phyloP scores from a whole-genome alignment of 257 asterid species.

The Solanum virginianum region DNA sequence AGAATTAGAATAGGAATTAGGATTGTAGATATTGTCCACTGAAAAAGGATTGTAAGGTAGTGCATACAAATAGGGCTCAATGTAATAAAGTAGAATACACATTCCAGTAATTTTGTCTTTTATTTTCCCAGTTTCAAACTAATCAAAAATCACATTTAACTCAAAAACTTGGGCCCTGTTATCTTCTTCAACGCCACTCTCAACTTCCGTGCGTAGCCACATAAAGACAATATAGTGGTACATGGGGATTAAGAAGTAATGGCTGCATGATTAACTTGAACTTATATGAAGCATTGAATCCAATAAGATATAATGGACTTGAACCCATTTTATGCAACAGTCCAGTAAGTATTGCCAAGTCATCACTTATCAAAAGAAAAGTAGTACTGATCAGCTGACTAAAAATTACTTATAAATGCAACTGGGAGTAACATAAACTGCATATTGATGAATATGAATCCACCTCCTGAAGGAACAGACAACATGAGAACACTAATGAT shows the following conservation, averaged over 20 bases:
- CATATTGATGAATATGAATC: not conserved
- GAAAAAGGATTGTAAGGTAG: not conserved
- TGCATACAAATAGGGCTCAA: not conserved
- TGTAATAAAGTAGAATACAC: not conserved
- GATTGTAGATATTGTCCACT: not conserved
- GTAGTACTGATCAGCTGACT: not conserved
- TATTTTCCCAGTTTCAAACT: not conserved
- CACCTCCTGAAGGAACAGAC: not conserved
- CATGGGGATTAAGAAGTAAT: not conserved
- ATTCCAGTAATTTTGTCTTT: not conserved
- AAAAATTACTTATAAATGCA: not conserved
- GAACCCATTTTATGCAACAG: not conserved
- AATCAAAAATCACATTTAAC: not conserved
- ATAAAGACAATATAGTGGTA: not conserved
- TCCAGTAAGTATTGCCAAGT: not conserved
- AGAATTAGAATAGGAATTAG: not conserved
- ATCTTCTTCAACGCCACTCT: not conserved
- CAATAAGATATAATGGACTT: not conserved
- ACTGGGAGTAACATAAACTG: not conserved
- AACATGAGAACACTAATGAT: not conserved
- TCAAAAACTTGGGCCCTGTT: not conserved
- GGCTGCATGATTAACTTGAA: not conserved
- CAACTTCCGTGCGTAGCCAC: not conserved
- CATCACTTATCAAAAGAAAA: not conserved
- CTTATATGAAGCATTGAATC: not conserved